Evolutionary conservation across 129 eudicot genomes (phyloP).

Genomic region (Rutidosis leptorrhynchoides): DNA sequence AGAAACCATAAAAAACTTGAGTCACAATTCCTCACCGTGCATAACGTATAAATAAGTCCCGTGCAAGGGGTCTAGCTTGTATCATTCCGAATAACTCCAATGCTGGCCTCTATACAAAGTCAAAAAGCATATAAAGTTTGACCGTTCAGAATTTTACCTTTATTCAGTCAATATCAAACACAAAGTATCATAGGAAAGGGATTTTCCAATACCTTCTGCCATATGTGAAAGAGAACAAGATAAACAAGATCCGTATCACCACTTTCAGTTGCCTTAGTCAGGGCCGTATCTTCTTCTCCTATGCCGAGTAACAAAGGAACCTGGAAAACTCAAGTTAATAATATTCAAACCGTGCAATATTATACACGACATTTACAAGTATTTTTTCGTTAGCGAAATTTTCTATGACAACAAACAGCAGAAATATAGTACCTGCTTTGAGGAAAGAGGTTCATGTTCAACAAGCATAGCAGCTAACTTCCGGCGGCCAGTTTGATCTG

Average conservation of each 20-base stretch:
- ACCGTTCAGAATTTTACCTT: constrained; percentile 10
- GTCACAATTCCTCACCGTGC: constrained; percentile 49
- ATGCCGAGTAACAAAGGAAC: constrained; percentile 91
- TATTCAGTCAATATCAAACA: constrained; percentile 2
- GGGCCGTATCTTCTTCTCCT: constrained; percentile 92
- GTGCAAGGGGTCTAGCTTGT: constrained; percentile 88
- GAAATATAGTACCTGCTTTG: constrained; percentile 65
- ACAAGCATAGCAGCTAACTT: constrained; percentile 98
- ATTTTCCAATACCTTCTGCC: constrained; percentile 71
- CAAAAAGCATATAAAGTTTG: constrained; percentile 16
- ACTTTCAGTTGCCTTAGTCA: constrained; percentile 86
- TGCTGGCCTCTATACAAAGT: constrained; percentile 62
- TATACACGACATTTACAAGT: background rate
- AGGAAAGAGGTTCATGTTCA: constrained; percentile 96
- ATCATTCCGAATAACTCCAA: constrained; percentile 76
- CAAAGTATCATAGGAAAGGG: background rate
- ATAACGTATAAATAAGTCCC: constrained; percentile 73
- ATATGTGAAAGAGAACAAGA: constrained; percentile 87
- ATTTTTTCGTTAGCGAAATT: background rate
- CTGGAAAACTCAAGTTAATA: constrained; percentile 40
- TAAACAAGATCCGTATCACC: constrained; percentile 97
- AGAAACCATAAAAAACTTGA: background rate
- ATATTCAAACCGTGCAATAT: background rate
- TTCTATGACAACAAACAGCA: background rate
- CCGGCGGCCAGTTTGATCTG: constrained; percentile 89